These are phyloP conservation scores for Trichomonas tenax DNA, from an alignment of 208 protist species.

Conservation along the genomic window DNA sequence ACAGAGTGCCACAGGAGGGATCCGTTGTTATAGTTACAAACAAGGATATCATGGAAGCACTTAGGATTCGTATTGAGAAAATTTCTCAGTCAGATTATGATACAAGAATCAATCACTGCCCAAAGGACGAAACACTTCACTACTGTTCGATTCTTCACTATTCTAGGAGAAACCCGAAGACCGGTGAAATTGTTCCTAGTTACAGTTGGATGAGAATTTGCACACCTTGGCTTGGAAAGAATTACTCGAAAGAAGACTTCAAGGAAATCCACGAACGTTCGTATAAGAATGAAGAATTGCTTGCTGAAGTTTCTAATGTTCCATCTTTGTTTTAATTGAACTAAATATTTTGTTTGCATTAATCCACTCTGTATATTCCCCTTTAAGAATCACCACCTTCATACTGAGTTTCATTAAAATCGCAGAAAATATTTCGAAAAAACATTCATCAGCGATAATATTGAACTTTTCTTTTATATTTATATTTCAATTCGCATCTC, in stretches of 20 bases:
- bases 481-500: too few species aligned
- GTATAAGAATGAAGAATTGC: background rate
- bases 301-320: slow-evolving; percentile 4
- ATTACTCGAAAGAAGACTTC: background rate
- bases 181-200: background rate
- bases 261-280: background rate
- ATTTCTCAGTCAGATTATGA: background rate
- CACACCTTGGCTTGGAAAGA: background rate
- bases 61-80: background rate
- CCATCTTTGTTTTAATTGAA: background rate
- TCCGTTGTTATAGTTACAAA: background rate
- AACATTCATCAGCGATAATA: too few species aligned
- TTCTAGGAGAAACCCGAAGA: background rate
- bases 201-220: slow-evolving; percentile 7
- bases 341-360: background rate
- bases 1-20: background rate
- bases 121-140: background rate
- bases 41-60: background rate
- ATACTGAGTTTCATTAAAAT: too few species aligned
- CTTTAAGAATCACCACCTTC: too few species aligned
- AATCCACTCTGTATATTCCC: too few species aligned
- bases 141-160: background rate
- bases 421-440: too few species aligned
- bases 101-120: background rate
- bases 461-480: too few species aligned